Conservation (phyloP, 257 asterid genomes). For the Salvia hispanica region DNA sequence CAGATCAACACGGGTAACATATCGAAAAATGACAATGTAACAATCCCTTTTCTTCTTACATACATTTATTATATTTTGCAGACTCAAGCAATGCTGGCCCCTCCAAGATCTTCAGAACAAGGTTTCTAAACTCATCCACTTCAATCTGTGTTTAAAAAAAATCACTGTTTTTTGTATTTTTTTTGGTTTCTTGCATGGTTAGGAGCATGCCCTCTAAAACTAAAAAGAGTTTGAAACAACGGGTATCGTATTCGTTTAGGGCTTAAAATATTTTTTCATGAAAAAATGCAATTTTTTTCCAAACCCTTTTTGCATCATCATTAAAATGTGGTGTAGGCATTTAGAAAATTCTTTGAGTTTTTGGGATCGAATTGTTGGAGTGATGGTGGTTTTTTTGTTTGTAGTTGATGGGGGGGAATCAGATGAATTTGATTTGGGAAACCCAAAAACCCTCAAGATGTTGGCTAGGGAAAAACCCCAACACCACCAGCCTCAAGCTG, state of each 20-base stretch:
- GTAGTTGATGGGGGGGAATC: slow-evolving; percentile 84
- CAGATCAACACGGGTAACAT: slow-evolving; percentile 81
- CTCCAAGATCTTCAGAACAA: slow-evolving; percentile 86
- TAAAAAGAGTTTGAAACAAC: slow-evolving; percentile 77
- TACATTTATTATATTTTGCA: slow-evolving; percentile 33
- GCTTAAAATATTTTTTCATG: too few species aligned
- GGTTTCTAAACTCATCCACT: slow-evolving; percentile 39
- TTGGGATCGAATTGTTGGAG: background rate
- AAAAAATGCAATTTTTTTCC: too few species aligned
- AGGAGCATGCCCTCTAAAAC: slow-evolving; percentile 97
- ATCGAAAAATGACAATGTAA: too few species aligned
- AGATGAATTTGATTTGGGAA: slow-evolving; percentile 81
- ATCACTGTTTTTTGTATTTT: background rate
- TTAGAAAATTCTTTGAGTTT: background rate
- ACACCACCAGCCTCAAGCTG: slow-evolving; percentile 60
- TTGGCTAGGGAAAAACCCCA: slow-evolving; percentile 60
- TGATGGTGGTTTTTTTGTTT: background rate
- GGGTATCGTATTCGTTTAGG: slow-evolving; percentile 47
- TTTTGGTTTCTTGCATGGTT: slow-evolving; percentile 29
- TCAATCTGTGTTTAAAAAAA: background rate
- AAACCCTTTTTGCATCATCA: too few species aligned
- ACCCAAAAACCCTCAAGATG: slow-evolving; percentile 68
- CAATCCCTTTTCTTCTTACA: too few species aligned
- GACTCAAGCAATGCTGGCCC: slow-evolving; percentile 95
- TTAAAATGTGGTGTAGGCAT: background rate